A percentile compares a stretch with the other conserved stretches of the same genome.
Evolutionary conservation across 2,329 filamentous ascomycete genomes (phyloP).

Genomic region (Epichloe aotearoae): DNA sequence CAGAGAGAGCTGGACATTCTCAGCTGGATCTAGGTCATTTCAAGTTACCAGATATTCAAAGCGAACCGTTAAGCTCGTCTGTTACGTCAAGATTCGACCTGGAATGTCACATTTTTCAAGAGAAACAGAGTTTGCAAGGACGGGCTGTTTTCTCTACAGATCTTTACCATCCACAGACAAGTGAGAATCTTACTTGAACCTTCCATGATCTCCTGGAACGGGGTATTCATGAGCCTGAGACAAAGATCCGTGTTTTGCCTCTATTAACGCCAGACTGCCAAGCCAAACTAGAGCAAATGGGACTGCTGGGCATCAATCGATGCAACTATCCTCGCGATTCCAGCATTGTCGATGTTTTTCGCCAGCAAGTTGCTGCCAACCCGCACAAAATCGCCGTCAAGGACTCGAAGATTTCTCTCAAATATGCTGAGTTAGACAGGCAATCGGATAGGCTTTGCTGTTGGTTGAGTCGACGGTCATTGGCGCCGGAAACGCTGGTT

Average conservation of each 20-base stretch:
- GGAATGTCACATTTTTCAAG: slow-evolving; percentile 4
- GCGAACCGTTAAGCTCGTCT: slow-evolving; percentile 1
- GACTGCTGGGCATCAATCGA: slow-evolving; percentile 8
- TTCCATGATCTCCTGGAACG: not conserved
- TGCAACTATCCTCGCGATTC: slow-evolving; percentile 10
- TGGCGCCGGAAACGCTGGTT: slow-evolving; percentile 9
- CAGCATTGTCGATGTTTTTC: slow-evolving; percentile 14
- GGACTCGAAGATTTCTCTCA: slow-evolving; percentile 7
- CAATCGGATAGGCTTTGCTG: slow-evolving; percentile 9
- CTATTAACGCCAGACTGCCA: not conserved
- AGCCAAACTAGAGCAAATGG: slow-evolving; percentile 7
- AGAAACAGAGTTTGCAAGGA: not conserved
- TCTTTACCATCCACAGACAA: not conserved
- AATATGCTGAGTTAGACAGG: slow-evolving; percentile 10
- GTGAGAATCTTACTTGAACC: not conserved
- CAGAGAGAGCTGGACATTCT: slow-evolving; percentile 5
- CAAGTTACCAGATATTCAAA: slow-evolving; percentile 8
- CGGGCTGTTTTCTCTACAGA: not conserved
- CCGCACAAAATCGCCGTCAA: slow-evolving; percentile 10
- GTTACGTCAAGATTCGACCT: slow-evolving; percentile 11
- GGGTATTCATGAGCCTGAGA: slow-evolving; percentile 8
- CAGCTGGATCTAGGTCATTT: slow-evolving; percentile 11
- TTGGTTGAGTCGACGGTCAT: slow-evolving; percentile 6
- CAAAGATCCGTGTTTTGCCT: slow-evolving; percentile 2
- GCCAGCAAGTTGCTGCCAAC: slow-evolving; percentile 7